These are phyloP conservation scores for Hymenoscyphus infarciens DNA, from an alignment of 2,329 filamentous ascomycete genomes.

Conservation along the genomic window DNA sequence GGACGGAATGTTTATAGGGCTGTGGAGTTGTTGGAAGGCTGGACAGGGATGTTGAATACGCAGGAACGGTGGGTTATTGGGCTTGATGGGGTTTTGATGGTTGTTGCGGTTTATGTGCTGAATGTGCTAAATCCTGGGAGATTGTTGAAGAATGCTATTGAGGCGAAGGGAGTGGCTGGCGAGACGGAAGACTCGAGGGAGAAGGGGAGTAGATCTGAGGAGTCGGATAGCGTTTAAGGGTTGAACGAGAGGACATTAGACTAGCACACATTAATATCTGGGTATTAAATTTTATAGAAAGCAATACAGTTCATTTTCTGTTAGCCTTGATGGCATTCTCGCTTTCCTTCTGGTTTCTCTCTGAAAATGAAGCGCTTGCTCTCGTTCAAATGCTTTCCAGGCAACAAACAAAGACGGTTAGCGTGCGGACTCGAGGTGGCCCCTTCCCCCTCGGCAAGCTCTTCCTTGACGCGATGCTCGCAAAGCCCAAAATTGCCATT, in stretches of 20 bases:
- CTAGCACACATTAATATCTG: neutral
- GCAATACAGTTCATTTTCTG: no score
- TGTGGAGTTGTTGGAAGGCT: constrained; percentile 44
- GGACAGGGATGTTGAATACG: constrained; percentile 40
- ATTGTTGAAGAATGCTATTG: constrained; percentile 3
- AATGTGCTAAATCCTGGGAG: constrained; percentile 24
- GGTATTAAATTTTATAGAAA: no score
- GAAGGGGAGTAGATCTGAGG: neutral
- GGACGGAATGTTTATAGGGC: constrained; percentile 43
- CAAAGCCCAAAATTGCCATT: no score
- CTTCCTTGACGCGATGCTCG: no score
- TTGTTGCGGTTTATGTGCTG: constrained; percentile 37
- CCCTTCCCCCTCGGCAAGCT: no score
- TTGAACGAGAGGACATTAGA: neutral
- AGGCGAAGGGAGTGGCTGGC: neutral
- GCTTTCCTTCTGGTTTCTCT: no score
- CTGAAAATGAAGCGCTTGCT: no score
- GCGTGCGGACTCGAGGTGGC: no score
- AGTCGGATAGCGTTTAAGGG: neutral
- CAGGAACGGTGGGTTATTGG: constrained; percentile 42
- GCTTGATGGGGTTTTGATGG: constrained; percentile 43
- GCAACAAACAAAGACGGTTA: no score
- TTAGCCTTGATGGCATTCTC: no score
- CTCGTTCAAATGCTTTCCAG: no score
- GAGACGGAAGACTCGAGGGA: neutral